Base-by-base conservation (phyloP, 129 eudicot genomes). In the Chrysanthemum makinoi region DNA sequence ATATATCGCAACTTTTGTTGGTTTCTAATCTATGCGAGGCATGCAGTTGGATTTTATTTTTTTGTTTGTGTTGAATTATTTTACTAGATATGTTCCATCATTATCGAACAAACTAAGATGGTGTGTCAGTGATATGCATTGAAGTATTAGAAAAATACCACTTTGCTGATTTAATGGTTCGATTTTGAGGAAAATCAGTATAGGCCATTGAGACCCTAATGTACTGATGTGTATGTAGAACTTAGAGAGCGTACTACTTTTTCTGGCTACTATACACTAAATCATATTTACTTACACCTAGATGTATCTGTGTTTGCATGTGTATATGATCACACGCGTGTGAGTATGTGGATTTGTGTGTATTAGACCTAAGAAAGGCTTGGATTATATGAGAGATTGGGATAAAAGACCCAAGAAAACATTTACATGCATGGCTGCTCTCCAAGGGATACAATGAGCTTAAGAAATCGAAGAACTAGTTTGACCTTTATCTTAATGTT, bases 11-110 rank as follows among this genome's bases (percentile, higher is more conserved):
- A 28, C 33, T 28, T 28, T 28, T 28, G 33, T 28, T 28, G 33
- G 33, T 3, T 4, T 28, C 33, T 28, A 28, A 28, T 2, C 33
- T 28, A 4, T 28, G 33, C 4, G 33, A 28, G 33, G 33, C 4
- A 28, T 28, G 33, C 33, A 35, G 47, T 6, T 17, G 24, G 50
- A 13, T 12, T 64, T 35, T 22, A 0, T 22, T 1, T 49, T 59
- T 51, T 66, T 74, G 43, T 7, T 65, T n/a, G 15, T 56, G 43
- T 61, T 19, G 51, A 16, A 28, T 63, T 63, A 19, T 10, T 30
- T 52, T 5, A 1, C 26, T 20, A 2, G 35, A 10, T 20, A 58
- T 20, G 13, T 20, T 58, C 7, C 35, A 7, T 20, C 6, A 15
- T 20, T 58, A 39, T 8, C 10, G 9, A 20, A 20, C 7, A 20